Percentiles rank a stretch among this genome's conserved stretches.
Evolutionary conservation across 176 grass and related monocot genomes (phyloP).

Genomic region (Aegilops bicornis): DNA sequence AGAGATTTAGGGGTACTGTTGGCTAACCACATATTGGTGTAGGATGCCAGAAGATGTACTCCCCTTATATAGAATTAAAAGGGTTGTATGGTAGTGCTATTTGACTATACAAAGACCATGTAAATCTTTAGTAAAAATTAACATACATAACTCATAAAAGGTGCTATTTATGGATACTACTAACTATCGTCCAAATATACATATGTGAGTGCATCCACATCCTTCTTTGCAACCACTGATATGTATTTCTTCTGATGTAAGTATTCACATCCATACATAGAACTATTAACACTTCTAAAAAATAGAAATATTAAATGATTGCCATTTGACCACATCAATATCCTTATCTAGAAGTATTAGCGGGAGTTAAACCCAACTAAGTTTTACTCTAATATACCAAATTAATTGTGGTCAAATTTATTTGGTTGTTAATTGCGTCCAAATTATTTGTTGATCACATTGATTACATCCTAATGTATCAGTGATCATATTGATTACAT

Average conservation of each 20-base stretch:
- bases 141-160: background rate
- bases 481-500: background rate
- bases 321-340: background rate
- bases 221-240: background rate
- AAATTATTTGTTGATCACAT: background rate
- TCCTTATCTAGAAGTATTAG: background rate
- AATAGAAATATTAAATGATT: background rate
- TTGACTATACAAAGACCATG: background rate
- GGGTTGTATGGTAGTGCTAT: background rate
- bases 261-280: background rate
- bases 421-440: background rate
- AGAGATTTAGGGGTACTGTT: background rate
- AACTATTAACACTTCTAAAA: background rate
- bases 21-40: background rate
- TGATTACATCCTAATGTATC: too few species aligned
- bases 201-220: background rate
- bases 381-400: background rate
- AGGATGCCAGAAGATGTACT: background rate
- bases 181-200: background rate
- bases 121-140: background rate
- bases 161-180: background rate
- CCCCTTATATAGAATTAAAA: background rate
- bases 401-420: background rate
- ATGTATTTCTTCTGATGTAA: background rate
- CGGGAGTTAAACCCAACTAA: background rate